Evolutionary conservation across 1,284 basidiomycete genomes (phyloP).

Genomic region (Jaminaea rosea): DNA sequence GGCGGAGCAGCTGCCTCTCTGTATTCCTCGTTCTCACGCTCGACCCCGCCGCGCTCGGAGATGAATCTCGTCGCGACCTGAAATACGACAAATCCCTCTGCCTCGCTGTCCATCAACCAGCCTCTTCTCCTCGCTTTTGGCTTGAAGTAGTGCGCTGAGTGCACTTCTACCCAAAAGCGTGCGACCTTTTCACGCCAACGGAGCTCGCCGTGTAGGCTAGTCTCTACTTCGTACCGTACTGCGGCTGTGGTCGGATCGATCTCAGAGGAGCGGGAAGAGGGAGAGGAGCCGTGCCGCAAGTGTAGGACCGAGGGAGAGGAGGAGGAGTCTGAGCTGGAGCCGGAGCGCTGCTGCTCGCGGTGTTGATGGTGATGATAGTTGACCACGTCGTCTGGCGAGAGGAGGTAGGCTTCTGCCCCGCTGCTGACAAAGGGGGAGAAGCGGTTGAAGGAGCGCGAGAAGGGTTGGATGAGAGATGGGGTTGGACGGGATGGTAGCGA

Average conservation of each 20-base stretch:
- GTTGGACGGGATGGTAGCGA: not conserved
- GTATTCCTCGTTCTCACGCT: not conserved
- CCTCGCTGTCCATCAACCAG: constrained; percentile 58
- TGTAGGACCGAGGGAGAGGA: too few relatives aligned
- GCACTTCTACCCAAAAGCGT: constrained; percentile 63
- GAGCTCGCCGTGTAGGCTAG: constrained; percentile 53
- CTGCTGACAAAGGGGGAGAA: constrained; percentile 75
- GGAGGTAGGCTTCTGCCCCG: constrained; percentile 61
- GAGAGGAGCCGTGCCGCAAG: too few relatives aligned
- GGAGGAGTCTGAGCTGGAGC: too few relatives aligned
- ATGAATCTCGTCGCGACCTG: constrained; percentile 54
- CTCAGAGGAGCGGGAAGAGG: constrained; percentile 49
- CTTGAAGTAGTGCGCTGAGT: constrained; percentile 56
- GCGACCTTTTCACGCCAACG: constrained; percentile 65
- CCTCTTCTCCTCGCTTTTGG: too few relatives aligned
- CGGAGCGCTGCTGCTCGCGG: too few relatives aligned
- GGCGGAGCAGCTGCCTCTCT: not conserved
- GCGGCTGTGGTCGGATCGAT: constrained; percentile 48
- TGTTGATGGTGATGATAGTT: too few relatives aligned
- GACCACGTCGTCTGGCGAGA: constrained; percentile 22
- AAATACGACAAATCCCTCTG: constrained; percentile 62
- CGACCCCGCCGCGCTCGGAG: not conserved
- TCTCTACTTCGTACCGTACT: constrained; percentile 52
- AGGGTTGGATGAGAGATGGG: not conserved
- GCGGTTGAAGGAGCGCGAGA: constrained; percentile 57